Percentiles rank a stretch among this genome's conserved stretches.
Conservation (phyloP, 2,329 filamentous ascomycete genomes). For the Calonectria pseudoturangicola region DNA sequence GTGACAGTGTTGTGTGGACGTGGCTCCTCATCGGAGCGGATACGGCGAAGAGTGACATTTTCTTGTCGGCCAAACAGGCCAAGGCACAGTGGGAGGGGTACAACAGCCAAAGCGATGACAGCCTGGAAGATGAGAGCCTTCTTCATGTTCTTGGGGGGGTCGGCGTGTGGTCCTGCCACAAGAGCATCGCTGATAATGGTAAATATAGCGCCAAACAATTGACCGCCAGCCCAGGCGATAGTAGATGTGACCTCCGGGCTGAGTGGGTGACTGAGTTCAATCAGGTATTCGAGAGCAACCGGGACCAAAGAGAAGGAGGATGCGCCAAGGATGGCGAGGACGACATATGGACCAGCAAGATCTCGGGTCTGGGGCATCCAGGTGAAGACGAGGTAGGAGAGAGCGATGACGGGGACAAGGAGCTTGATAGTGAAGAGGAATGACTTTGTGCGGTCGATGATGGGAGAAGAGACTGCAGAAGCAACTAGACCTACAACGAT, state of each 20-base stretch:
- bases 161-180: constrained; percentile 69
- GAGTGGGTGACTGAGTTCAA: constrained; percentile 90
- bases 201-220: constrained; percentile 89
- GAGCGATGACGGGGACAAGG: constrained; percentile 82
- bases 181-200: constrained; percentile 89
- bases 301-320: constrained; percentile 88
- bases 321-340: constrained; percentile 86
- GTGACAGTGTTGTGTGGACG: constrained; percentile 46
- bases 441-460: constrained; percentile 89
- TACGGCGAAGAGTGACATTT: constrained; percentile 69
- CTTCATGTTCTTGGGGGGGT: constrained; percentile 83
- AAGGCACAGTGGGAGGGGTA: constrained; percentile 81
- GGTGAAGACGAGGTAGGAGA: constrained; percentile 85
- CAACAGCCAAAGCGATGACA: constrained; percentile 77
- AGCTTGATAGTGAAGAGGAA: constrained; percentile 84
- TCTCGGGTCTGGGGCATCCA: constrained; percentile 80
- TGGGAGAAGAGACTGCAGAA: constrained; percentile 84
- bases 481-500: constrained; percentile 90
- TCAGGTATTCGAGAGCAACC: constrained; percentile 89
- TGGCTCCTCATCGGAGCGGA: constrained; percentile 65
- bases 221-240: constrained; percentile 89
- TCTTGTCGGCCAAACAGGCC: constrained; percentile 80
- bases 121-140: constrained; percentile 86
- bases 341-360: constrained; percentile 83
- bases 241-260: constrained; percentile 90